These are phyloP conservation scores for Ceratobasidium sp. DNA, from an alignment of 1,284 basidiomycete genomes.

Conservation along the genomic window DNA sequence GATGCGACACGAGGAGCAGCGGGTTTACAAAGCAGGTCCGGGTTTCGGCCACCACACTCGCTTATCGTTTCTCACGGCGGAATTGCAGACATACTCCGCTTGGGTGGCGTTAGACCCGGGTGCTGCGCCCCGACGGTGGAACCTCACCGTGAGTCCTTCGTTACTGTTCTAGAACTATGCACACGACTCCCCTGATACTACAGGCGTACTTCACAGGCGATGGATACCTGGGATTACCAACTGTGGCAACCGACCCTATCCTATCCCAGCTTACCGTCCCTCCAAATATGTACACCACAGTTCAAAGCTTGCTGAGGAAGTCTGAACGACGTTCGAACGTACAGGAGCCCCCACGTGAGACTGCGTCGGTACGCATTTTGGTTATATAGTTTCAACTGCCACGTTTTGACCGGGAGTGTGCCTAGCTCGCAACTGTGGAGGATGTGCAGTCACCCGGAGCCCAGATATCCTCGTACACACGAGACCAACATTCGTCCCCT, in stretches of 20 bases:
- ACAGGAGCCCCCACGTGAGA: neutral
- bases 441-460: neutral
- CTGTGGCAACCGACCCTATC: conserved; percentile 34
- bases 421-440: neutral
- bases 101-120: conserved; percentile 37
- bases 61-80: neutral
- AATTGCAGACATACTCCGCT: conserved; percentile 45
- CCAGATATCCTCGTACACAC: neutral
- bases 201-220: conserved; percentile 46
- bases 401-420: neutral
- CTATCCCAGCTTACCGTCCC: conserved; percentile 42
- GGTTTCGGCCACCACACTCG: conserved; percentile 11
- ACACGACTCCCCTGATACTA: neutral
- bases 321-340: conserved; percentile 8
- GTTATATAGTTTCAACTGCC: neutral
- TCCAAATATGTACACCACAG: conserved; percentile 31
- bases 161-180: neutral
- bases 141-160: conserved; percentile 39
- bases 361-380: neutral
- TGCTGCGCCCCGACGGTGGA: conserved; percentile 39
- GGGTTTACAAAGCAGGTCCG: conserved; percentile 44
- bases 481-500: neutral
- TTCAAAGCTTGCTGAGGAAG: conserved; percentile 18
- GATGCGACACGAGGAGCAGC: conserved; percentile 20
- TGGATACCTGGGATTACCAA: conserved; percentile 33